phyloP scores from a whole-genome alignment of 345 rosid genomes.

The Kernera saxatilis region DNA sequence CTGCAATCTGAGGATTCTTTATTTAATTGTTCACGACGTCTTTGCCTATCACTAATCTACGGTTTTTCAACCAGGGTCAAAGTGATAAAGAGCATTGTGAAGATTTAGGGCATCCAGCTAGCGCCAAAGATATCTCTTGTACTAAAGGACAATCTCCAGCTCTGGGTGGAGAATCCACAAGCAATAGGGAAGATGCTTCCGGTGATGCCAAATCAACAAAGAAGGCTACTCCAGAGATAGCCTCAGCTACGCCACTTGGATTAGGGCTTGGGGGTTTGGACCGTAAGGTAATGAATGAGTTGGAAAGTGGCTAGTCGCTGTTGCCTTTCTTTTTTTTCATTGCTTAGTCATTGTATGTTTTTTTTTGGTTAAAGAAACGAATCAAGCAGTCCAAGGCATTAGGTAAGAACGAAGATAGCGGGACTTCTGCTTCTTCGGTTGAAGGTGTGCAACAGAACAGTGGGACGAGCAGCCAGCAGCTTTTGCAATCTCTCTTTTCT shows the following conservation, averaged over 20 bases:
- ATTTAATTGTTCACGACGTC: neutral
- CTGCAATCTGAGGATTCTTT: neutral
- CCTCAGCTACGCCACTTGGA: slow-evolving; percentile 64
- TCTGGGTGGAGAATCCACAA: slow-evolving; percentile 28
- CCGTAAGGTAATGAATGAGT: slow-evolving; percentile 53
- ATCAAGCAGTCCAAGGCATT: slow-evolving; percentile 41
- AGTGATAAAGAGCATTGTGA: slow-evolving; percentile 25
- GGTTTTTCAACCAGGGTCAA: slow-evolving; percentile 31
- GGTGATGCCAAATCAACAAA: slow-evolving; percentile 36
- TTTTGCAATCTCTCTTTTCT: slow-evolving; percentile 61
- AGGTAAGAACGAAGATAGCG: slow-evolving; percentile 32
- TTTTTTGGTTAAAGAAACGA: slow-evolving; percentile 38
- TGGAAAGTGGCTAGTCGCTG: neutral
- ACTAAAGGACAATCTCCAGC: slow-evolving; percentile 25
- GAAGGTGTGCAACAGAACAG: slow-evolving; percentile 34
- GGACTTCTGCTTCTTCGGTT: slow-evolving; percentile 34
- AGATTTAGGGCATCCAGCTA: slow-evolving; percentile 27
- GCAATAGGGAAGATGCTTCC: slow-evolving; percentile 37
- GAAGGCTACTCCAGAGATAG: slow-evolving; percentile 33
- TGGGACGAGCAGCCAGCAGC: slow-evolving; percentile 47
- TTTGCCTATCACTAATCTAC: neutral
- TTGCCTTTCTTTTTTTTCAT: neutral
- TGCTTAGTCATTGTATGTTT: neutral
- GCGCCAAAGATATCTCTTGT: slow-evolving; percentile 34
- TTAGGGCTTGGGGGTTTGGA: slow-evolving; percentile 81